Base-by-base conservation (phyloP, 139 green algal genomes). In the Microglena sp. region DNA sequence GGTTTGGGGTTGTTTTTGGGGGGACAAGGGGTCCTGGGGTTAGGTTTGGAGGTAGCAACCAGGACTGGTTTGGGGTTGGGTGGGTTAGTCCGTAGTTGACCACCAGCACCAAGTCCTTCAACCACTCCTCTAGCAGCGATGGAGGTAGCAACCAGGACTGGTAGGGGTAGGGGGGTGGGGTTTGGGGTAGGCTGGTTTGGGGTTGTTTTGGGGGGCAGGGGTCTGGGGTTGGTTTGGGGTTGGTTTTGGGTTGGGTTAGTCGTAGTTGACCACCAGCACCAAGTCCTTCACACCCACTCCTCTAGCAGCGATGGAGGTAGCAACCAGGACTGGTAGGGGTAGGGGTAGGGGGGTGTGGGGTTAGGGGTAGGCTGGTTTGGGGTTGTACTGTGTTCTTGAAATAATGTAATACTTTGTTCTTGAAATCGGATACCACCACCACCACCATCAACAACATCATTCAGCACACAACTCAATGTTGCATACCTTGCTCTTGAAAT, bases 51-150 rank as follows among this genome's bases (percentile, higher is more conserved):
- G n/a, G n/a, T n/a, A n/a, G n/a, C n/a, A n/a, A n/a, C n/a, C n/a
- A n/a, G 40, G 18, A 24, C 15, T 11, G 11, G 15, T 18, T 18
- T 11, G 11, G 40, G 40, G 40, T 24, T 50, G 40, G 93, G 69
- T 97, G 96, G 62, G 93, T 92, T 46, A 79, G 66, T 61, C 98
- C 93, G 66, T 96, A 98, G 79, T 98, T 98, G 29, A 97, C 8
- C 31, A 84, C 74, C 58, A 99, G 79, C 62, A 91, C 79, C 31
- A 97, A 72, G 22, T 96, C 90, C 67, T 88, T 88, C 94, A 69
- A 98, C 94, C 44, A 99, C 82, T 0, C 94, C 94, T 15, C 94
- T 78, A 2, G 94, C 94, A 5, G 94, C 94, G 6, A 99, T 82
- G 26, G 70, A 84, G 15, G 89, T 96, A 54, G 89, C 89, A 28